Evolutionary conservation across 2,329 filamentous ascomycete genomes (phyloP).

Genomic region (Hortaea sp.): DNA sequence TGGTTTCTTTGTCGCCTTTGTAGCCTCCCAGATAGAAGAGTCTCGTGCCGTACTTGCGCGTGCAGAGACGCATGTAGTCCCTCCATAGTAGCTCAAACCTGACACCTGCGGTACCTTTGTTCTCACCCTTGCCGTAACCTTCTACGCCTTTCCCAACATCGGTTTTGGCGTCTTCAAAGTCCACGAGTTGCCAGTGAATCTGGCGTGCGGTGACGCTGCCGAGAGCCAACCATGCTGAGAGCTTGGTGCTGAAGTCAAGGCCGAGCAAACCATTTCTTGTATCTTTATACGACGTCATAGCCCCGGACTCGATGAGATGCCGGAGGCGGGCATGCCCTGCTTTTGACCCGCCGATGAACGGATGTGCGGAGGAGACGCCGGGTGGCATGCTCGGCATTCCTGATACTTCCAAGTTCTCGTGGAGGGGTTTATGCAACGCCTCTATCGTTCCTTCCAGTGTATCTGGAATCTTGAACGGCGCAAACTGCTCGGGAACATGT

Average conservation of each 20-base stretch:
- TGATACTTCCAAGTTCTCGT: slow-evolving; percentile 37
- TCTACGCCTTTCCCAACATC: slow-evolving; percentile 29
- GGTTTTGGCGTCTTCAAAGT: slow-evolving; percentile 55
- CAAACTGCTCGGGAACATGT: slow-evolving; percentile 46
- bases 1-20: slow-evolving; percentile 32
- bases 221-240: slow-evolving; percentile 62
- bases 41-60: slow-evolving; percentile 55
- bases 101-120: slow-evolving; percentile 57
- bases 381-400: slow-evolving; percentile 45
- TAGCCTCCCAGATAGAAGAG: slow-evolving; percentile 60
- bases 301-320: slow-evolving; percentile 51
- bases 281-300: slow-evolving; percentile 55
- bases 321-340: slow-evolving; percentile 48
- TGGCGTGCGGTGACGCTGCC: slow-evolving; percentile 65
- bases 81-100: slow-evolving; percentile 68
- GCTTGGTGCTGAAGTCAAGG: slow-evolving; percentile 62
- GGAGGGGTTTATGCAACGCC: slow-evolving; percentile 49
- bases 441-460: slow-evolving; percentile 44
- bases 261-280: slow-evolving; percentile 64
- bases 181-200: slow-evolving; percentile 56
- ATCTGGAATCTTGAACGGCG: slow-evolving; percentile 55
- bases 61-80: slow-evolving; percentile 72
- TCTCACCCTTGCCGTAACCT: slow-evolving; percentile 62
- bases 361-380: slow-evolving; percentile 49
- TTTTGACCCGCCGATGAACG: slow-evolving; percentile 59